Evolutionary conservation across 129 eudicot species (phyloP), one percentile per base, ranked within the genome.

Genomic region (Flaveria trinervia): DNA sequence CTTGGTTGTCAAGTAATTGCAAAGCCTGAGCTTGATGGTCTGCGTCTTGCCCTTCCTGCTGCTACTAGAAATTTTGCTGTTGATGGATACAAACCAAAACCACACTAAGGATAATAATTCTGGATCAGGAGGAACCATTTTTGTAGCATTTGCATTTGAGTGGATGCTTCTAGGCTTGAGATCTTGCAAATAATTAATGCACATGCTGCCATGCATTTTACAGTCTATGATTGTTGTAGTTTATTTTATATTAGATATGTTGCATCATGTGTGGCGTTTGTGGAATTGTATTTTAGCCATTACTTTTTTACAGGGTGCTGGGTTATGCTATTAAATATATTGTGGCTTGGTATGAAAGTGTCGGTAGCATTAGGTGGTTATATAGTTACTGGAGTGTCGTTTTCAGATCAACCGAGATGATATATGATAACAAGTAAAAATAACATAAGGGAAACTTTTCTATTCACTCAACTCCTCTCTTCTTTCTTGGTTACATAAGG

Each of bases 31-130:
- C 51, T 66, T 66, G 71, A 66, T 66, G 71, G 71, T 8, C 71
- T 66, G 3, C 71, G 71, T 39, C 71, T 39, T 16, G 71, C 71
- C 25, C 71, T 66, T 41, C 71, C 71, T 39, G 26, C 71, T 16
- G 71, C 71, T 66, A 66, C 71, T 39, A 66, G 71, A 39, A 66
- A 66, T 17, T 66, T 66, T 66, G 51, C 71, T 66, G 71, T 66
- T 17, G 71, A 66, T 18, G 71, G 71, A 39, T 66, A 36, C 50
- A 66, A 66, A 66, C 50, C 71, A 66, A 66, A 36, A 36, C 71
- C 71, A 66, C 71, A 66, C 50, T 66, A n/a, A 36, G 15, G 15
- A 41, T 66, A 66, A 7, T 62, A 14, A 62, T 30, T 14, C 15
- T 62, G 18, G 68, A 57, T 57, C 65, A 57, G 14, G 11, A 30